Evolutionary conservation across 2,329 filamentous ascomycete species (phyloP).

Genomic region (Arthrinium phaeospermum): DNA sequence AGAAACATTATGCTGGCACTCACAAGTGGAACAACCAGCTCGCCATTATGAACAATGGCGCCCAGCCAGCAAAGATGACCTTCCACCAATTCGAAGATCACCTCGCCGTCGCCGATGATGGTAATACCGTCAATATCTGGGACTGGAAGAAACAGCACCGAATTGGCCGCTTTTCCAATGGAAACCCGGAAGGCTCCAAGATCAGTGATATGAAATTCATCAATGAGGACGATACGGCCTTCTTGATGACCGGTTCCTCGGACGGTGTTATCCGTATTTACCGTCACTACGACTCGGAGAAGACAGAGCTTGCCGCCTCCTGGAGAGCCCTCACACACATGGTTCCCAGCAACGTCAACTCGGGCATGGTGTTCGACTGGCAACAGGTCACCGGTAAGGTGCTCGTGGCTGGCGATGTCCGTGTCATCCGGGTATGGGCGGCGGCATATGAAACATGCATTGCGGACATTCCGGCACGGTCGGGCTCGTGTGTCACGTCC

Average conservation of each 20-base stretch:
- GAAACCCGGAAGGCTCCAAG: slow-evolving; percentile 86
- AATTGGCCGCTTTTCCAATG: slow-evolving; percentile 88
- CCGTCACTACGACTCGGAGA: slow-evolving; percentile 83
- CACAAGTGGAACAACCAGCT: slow-evolving; percentile 83
- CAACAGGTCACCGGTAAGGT: slow-evolving; percentile 96
- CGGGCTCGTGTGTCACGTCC: slow-evolving; percentile 93
- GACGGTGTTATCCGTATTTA: slow-evolving; percentile 95
- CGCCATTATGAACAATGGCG: slow-evolving; percentile 85
- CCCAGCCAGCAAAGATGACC: slow-evolving; percentile 89
- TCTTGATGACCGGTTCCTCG: slow-evolving; percentile 92
- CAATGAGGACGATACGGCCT: slow-evolving; percentile 96
- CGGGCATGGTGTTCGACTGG: slow-evolving; percentile 97
- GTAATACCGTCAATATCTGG: slow-evolving; percentile 90
- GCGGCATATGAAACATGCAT: slow-evolving; percentile 91
- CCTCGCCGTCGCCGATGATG: slow-evolving; percentile 89
- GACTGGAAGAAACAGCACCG: slow-evolving; percentile 84
- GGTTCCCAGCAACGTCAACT: slow-evolving; percentile 91
- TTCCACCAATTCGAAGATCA: slow-evolving; percentile 99
- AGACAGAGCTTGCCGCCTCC: slow-evolving; percentile 83
- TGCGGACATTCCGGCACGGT: slow-evolving; percentile 92
- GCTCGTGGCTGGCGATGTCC: slow-evolving; percentile 94
- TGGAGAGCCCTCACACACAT: slow-evolving; percentile 94
- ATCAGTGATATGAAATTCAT: slow-evolving; percentile 97
- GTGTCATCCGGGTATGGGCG: slow-evolving; percentile 95
- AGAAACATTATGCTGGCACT: slow-evolving; percentile 85